Percentiles rank a stretch among this genome's conserved stretches.
Conservation (phyloP, 2,329 filamentous ascomycete species). For the Lachnum nothofagi region DNA sequence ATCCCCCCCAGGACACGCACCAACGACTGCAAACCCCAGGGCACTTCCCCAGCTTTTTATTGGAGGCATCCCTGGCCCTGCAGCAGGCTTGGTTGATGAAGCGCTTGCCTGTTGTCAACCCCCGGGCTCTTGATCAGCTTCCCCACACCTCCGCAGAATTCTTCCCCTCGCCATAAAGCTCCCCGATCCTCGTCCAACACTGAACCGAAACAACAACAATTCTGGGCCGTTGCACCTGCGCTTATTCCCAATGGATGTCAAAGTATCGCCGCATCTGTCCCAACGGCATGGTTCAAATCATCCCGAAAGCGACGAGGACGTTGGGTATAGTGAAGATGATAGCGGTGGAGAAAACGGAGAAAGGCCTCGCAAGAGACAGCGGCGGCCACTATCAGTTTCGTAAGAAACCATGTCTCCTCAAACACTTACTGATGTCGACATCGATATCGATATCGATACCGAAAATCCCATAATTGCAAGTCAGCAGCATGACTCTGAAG, state of each 20-base stretch:
- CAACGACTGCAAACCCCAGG: not conserved
- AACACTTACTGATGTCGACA: constrained; percentile 5
- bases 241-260: constrained; percentile 27
- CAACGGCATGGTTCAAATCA: constrained; percentile 24
- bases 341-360: constrained; percentile 31
- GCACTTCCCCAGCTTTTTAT: not conserved
- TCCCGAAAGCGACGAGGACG: constrained; percentile 32
- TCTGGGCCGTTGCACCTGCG: constrained; percentile 7
- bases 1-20: not conserved
- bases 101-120: no score
- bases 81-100: no score
- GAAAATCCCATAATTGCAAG: constrained; percentile 13
- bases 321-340: constrained; percentile 30
- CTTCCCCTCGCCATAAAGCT: constrained; percentile 18
- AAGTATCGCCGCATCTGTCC: constrained; percentile 26
- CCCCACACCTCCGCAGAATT: constrained; percentile 12
- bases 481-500: constrained; percentile 10
- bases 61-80: not conserved
- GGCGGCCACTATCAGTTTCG: constrained; percentile 45
- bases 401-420: constrained; percentile 35
- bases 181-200: constrained; percentile 22
- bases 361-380: constrained; percentile 42
- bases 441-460: constrained; percentile 9
- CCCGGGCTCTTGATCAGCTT: not conserved
- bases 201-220: constrained; percentile 25